Conservation (phyloP, 257 asterid species). For the Fraxinus quadrangulata region DNA sequence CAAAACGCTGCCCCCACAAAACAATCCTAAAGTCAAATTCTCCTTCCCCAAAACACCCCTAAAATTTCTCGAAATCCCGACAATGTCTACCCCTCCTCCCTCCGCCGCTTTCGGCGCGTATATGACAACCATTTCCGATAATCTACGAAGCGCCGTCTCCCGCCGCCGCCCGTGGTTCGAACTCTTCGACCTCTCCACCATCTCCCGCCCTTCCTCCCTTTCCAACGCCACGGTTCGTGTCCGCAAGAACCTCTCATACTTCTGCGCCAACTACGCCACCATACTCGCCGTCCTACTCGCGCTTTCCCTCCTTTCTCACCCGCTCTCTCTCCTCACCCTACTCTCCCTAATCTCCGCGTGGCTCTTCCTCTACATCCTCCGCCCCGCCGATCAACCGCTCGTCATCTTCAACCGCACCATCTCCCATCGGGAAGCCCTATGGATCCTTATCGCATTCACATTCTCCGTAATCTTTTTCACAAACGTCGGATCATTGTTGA, state of each 20-base stretch:
- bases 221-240: conserved; percentile 39
- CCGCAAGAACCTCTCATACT: conserved; percentile 45
- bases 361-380: conserved; percentile 48
- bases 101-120: conserved; percentile 30
- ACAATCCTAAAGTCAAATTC: conserved; percentile 1
- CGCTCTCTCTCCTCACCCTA: conserved; percentile 42
- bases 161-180: conserved; percentile 48
- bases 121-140: conserved; percentile 32
- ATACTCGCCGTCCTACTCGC: conserved; percentile 33
- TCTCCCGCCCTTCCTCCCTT: conserved; percentile 43
- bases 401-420: conserved; percentile 34
- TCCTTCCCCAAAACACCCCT: conserved; percentile 24
- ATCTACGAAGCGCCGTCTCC: conserved; percentile 33
- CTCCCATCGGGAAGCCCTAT: conserved; percentile 35
- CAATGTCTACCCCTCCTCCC: conserved; percentile 28
- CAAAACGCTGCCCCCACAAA: not conserved
- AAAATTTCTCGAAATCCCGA: not conserved
- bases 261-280: conserved; percentile 43
- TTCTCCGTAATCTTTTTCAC: conserved; percentile 39
- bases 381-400: conserved; percentile 38
- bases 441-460: conserved; percentile 32
- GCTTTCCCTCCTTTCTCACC: conserved; percentile 41
- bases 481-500: conserved; percentile 40
- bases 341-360: conserved; percentile 40
- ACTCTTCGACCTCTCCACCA: conserved; percentile 40